Evolutionary conservation across 2,329 filamentous ascomycete species (phyloP).

Genomic region (Dothistroma pini): DNA sequence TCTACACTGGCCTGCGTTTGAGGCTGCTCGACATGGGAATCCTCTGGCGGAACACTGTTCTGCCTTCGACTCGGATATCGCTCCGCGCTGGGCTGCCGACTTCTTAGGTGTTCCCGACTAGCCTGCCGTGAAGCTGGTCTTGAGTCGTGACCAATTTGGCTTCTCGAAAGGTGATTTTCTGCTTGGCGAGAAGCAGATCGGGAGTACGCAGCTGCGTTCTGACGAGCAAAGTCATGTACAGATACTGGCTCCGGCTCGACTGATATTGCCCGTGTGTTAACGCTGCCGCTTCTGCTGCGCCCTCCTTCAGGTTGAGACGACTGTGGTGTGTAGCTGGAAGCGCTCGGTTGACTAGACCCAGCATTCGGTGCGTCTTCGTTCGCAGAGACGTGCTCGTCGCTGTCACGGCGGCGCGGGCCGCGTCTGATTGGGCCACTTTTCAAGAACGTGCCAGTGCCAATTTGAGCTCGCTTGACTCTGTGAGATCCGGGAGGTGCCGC

Average conservation of each 20-base stretch:
- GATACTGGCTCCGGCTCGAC: slow-evolving; percentile 36
- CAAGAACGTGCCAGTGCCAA: slow-evolving; percentile 71
- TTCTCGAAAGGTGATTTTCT: slow-evolving; percentile 25
- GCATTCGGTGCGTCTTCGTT: slow-evolving; percentile 32
- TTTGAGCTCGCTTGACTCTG: slow-evolving; percentile 72
- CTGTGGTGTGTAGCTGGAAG: slow-evolving; percentile 27
- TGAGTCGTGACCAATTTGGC: slow-evolving; percentile 28
- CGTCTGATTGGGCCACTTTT: slow-evolving; percentile 71
- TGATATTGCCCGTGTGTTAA: slow-evolving; percentile 31
- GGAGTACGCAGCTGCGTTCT: slow-evolving; percentile 25
- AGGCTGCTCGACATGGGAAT: slow-evolving; percentile 12
- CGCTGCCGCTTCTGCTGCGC: slow-evolving; percentile 31
- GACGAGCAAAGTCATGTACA: slow-evolving; percentile 35
- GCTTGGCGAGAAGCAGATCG: slow-evolving; percentile 28
- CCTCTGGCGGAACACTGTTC: slow-evolving; percentile 25
- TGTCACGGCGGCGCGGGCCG: slow-evolving; percentile 59
- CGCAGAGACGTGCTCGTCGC: slow-evolving; percentile 44
- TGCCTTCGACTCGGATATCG: slow-evolving; percentile 23
- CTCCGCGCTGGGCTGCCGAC: slow-evolving; percentile 32
- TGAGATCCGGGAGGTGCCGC: slow-evolving; percentile 67
- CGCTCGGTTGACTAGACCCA: slow-evolving; percentile 29
- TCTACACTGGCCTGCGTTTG: slow-evolving; percentile 28
- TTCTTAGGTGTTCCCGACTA: slow-evolving; percentile 27
- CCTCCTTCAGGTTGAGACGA: slow-evolving; percentile 22
- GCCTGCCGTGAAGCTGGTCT: slow-evolving; percentile 30